Evolutionary conservation across 805 yeast species (phyloP).

Genomic region (Suhomyces faveliae): DNA sequence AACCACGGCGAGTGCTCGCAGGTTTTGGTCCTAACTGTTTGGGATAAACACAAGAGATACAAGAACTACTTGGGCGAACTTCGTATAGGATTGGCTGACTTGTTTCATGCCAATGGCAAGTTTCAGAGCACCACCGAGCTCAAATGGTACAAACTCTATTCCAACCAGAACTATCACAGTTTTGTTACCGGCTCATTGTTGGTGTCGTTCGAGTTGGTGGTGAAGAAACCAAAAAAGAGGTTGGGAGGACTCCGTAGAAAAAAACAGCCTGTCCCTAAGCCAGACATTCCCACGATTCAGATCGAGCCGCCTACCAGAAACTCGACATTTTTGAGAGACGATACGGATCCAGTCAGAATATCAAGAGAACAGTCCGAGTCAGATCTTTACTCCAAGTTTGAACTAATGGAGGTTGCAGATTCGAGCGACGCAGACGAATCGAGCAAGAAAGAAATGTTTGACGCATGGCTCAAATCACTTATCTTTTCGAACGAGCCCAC

Average conservation of each 20-base stretch:
- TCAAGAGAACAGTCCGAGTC: not conserved
- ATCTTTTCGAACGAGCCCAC: constrained; percentile 19
- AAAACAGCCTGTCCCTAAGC: constrained; percentile 1
- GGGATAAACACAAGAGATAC: constrained; percentile 40
- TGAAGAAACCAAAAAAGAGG: constrained; percentile 14
- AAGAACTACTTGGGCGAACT: constrained; percentile 42
- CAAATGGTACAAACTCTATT: constrained; percentile 46
- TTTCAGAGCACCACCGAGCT: constrained; percentile 25
- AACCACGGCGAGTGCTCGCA: constrained; percentile 27
- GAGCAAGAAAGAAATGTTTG: constrained; percentile 12
- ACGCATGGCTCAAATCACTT: constrained; percentile 29
- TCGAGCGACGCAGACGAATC: constrained; percentile 7
- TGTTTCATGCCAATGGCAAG: constrained; percentile 20
- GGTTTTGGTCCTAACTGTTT: constrained; percentile 32
- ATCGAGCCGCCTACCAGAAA: constrained; percentile 3
- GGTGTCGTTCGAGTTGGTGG: constrained; percentile 39
- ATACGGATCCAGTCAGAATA: not conserved
- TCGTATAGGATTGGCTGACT: constrained; percentile 27
- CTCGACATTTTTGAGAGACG: not conserved
- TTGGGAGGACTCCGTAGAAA: constrained; percentile 3
- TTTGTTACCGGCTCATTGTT: constrained; percentile 51
- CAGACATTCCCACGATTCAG: not conserved
- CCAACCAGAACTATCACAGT: constrained; percentile 36
- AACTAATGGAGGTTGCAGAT: not conserved
- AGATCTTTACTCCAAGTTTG: constrained; percentile 1